A percentile compares a stretch with the other conserved stretches of the same genome.
phyloP scores from a whole-genome alignment of 2,329 filamentous ascomycete species.

The Fusarium incarnatum region DNA sequence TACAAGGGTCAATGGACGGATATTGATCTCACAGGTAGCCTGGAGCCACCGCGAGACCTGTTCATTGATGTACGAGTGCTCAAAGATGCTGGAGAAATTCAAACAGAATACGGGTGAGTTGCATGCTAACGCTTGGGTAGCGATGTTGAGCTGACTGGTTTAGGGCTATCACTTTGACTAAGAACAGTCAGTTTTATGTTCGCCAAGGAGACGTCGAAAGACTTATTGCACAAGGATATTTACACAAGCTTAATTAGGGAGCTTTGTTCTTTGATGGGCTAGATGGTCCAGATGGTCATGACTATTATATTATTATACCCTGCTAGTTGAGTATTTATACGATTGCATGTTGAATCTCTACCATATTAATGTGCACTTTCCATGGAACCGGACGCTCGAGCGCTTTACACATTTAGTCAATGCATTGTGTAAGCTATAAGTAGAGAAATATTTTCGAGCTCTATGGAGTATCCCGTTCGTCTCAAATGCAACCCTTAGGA shows the following conservation, averaged over 20 bases:
- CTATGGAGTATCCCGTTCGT: background rate
- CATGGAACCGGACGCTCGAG: background rate
- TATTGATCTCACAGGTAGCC: slow-evolving; percentile 91
- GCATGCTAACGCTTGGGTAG: background rate
- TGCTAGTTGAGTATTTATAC: slow-evolving; percentile 9
- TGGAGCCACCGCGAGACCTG: slow-evolving; percentile 93
- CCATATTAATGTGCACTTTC: background rate
- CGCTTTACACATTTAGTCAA: background rate
- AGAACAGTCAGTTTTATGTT: slow-evolving; percentile 98
- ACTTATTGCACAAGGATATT: slow-evolving; percentile 91
- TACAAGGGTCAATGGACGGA: slow-evolving; percentile 99
- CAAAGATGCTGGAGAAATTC: slow-evolving; percentile 97
- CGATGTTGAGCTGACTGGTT: slow-evolving; percentile 37
- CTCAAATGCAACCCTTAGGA: background rate
- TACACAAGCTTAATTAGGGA: slow-evolving; percentile 84
- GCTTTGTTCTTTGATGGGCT: background rate
- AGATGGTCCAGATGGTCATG: slow-evolving; percentile 4
- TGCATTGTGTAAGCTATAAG: slow-evolving; percentile 17
- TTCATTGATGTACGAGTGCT: slow-evolving; percentile 97
- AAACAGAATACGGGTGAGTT: slow-evolving; percentile 96
- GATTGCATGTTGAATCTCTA: slow-evolving; percentile 13
- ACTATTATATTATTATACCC: slow-evolving; percentile 34
- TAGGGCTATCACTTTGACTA: slow-evolving; percentile 94
- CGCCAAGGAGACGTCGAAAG: slow-evolving; percentile 95
- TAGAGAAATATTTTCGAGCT: background rate